These are phyloP conservation scores for Herpetomonas tarakana DNA, from an alignment of 208 protist genomes.

Conservation along the genomic window DNA sequence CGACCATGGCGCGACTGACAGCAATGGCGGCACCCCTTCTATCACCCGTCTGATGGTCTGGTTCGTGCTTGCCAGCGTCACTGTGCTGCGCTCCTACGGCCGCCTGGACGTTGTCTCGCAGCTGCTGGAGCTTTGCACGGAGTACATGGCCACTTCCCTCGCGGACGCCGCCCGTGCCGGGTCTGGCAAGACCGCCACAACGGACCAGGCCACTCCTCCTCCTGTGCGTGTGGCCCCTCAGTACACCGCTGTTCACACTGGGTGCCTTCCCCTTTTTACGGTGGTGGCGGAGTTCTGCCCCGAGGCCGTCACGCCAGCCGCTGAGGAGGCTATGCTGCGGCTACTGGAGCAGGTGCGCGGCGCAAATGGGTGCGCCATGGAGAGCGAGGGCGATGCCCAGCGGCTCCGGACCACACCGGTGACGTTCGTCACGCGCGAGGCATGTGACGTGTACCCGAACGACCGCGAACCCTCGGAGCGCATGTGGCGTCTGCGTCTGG, in stretches of 20 bases:
- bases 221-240: conserved; percentile 19
- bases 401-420: conserved; percentile 21
- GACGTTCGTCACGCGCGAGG: conserved; percentile 65
- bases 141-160: conserved; percentile 19
- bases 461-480: conserved; percentile 12
- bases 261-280: conserved; percentile 69
- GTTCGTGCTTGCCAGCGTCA: conserved; percentile 61
- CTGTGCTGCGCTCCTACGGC: conserved; percentile 14
- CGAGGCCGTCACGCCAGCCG: conserved; percentile 24
- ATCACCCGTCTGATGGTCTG: conserved; percentile 61
- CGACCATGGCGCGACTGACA: neutral
- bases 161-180: conserved; percentile 15
- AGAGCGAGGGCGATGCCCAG: neutral
- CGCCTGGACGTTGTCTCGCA: conserved; percentile 19
- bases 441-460: conserved; percentile 68
- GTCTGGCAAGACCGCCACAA: no score
- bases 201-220: conserved; percentile 5
- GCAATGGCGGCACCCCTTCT: neutral
- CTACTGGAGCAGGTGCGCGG: conserved; percentile 18
- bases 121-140: conserved; percentile 48
- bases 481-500: conserved; percentile 57
- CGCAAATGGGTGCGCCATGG: conserved; percentile 7
- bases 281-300: conserved; percentile 60
- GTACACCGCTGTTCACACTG: conserved; percentile 62
- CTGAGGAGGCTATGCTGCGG: conserved; percentile 28